phyloP scores from a whole-genome alignment of 2,329 filamentous ascomycete genomes.

The Leptoxyphium fumago region DNA sequence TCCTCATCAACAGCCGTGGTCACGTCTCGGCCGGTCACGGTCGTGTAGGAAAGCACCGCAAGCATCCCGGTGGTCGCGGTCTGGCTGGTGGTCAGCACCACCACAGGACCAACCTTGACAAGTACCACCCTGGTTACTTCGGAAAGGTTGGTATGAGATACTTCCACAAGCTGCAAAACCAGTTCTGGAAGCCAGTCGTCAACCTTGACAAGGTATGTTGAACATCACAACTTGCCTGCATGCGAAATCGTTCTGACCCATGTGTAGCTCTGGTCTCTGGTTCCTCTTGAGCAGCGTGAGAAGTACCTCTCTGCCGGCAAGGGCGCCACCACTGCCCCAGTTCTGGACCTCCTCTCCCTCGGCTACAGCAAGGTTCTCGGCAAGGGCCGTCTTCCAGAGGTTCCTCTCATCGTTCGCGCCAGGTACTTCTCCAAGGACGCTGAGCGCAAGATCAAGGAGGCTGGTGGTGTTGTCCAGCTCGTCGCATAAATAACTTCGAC shows the following conservation, averaged over 20 bases:
- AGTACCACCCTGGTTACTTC: constrained; percentile 98
- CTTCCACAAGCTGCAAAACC: constrained; percentile 92
- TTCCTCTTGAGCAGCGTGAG: constrained; percentile 84
- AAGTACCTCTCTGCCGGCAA: constrained; percentile 71
- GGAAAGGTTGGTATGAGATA: constrained; percentile 53
- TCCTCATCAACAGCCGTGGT: constrained; percentile 52
- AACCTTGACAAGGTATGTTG: constrained; percentile 84
- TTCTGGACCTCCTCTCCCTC: constrained; percentile 92
- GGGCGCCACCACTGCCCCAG: constrained; percentile 83
- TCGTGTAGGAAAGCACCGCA: constrained; percentile 97
- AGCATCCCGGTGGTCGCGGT: constrained; percentile 64
- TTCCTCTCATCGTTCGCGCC: constrained; percentile 88
- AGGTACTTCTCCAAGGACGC: constrained; percentile 92
- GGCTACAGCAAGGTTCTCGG: constrained; percentile 98
- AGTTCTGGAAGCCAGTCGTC: constrained; percentile 97
- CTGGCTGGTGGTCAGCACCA: constrained; percentile 99
- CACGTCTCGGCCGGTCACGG: constrained; percentile 97
- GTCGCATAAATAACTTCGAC: constrained; percentile 52
- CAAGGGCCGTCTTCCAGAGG: constrained; percentile 87
- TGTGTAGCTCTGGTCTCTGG: constrained; percentile 76
- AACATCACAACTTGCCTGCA: neutral
- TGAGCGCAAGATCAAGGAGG: constrained; percentile 98
- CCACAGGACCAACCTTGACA: constrained; percentile 83
- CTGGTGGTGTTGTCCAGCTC: constrained; percentile 89
- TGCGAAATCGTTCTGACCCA: too few relatives aligned